Percentiles rank a stretch among this genome's conserved stretches.
Conservation (phyloP, 169 alveolate species). For the Eimeria maxima region DNA sequence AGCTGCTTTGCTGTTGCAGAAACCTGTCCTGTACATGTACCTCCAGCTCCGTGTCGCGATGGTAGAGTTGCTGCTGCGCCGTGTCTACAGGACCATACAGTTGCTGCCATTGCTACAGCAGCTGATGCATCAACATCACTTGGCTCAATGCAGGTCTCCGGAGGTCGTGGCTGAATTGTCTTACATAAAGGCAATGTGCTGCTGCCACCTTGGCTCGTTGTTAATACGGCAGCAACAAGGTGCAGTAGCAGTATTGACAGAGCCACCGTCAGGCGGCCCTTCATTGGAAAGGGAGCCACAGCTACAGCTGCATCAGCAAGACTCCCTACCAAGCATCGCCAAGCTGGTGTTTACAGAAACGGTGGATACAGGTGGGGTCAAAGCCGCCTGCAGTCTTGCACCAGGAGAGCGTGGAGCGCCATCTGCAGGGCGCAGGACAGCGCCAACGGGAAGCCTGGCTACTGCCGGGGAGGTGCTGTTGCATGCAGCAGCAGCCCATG, state of each 20-base stretch:
- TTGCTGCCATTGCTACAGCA: constrained; percentile 56
- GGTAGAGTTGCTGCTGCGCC: constrained; percentile 75
- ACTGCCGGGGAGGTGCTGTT: constrained; percentile 21
- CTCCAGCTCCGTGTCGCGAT: constrained; percentile 65
- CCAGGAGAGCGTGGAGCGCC: background rate
- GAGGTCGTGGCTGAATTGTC: constrained; percentile 29
- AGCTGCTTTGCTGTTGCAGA: constrained; percentile 36
- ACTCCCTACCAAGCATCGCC: background rate
- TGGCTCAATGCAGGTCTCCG: constrained; percentile 26
- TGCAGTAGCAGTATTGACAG: background rate
- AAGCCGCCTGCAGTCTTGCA: background rate
- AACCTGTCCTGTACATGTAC: constrained; percentile 28
- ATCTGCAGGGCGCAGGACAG: background rate
- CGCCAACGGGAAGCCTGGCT: background rate
- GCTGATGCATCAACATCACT: constrained; percentile 59
- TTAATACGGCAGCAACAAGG: constrained; percentile 46
- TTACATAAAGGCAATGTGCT: constrained; percentile 69
- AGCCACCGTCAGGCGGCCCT: background rate
- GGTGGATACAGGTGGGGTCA: background rate
- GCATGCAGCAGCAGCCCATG: constrained; percentile 74
- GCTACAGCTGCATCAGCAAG: background rate
- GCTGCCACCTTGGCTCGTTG: constrained; percentile 60
- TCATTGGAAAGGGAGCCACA: constrained; percentile 4
- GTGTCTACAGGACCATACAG: constrained; percentile 26
- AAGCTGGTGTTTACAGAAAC: background rate